Evolutionary conservation across 164 flowering plant genomes (phyloP), one percentile per base, ranked within the genome.

Genomic region (Vitis rupestris): DNA sequence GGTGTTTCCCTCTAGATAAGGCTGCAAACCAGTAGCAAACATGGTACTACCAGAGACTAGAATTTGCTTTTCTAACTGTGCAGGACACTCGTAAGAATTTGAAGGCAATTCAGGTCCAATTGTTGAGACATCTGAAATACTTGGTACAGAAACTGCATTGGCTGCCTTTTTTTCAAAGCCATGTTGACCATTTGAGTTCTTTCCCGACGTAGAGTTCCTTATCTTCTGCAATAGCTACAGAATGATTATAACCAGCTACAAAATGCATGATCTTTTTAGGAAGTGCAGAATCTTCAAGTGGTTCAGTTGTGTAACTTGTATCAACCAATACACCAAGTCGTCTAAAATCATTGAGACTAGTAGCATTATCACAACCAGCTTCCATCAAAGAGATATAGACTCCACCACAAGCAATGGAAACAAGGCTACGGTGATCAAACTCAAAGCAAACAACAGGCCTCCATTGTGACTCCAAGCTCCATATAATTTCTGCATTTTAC

Each of bases 331-430:
- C 55, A 47, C 97, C 99, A 59, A 96, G 90, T 80, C 93, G 98
- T 70, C 97, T 98, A 75, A 78, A 91, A 79, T 96, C 95, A 87
- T 96, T 96, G 67, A 96, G 87, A 51, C 98, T 97, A 52, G 95
- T 79, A 29, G 99, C 90, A 87, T 79, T 91, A 58, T 93, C 92
- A 55, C 84, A 80, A 50, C 99, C 98, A 74, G 79, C 69, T 72
- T 91, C 98, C 91, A 93, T 69, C 59, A 84, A 76, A 61, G 16
- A 9, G 0, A 97, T 90, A 72, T 93, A 97, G 65, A 97, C 98
- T 11, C 99, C 98, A 53, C 99, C 99, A 61, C 98, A 95, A 47
- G 97, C 82, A 49, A 95, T 78, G 63, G 86, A 80, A 1, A 1
- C 67, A 53, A 87, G 82, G 61, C 59, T 75, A 12, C 85, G 83